Conservation (phyloP, 176 grass and related monocot genomes). For the Triticum urartu region DNA sequence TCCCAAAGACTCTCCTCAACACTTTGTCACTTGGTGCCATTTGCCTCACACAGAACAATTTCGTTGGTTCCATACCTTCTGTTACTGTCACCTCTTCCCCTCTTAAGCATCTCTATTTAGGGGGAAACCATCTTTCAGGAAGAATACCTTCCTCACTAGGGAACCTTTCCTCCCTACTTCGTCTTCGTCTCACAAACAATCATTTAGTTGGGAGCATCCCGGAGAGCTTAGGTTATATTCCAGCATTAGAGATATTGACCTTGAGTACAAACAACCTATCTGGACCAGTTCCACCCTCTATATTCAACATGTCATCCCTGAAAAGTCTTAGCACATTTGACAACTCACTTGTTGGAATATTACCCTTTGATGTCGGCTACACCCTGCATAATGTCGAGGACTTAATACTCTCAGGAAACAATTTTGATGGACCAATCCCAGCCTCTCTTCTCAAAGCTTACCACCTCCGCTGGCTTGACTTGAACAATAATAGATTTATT, state of each 20-base stretch:
- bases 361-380: conserved; percentile 34
- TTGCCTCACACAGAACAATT: conserved; percentile 8
- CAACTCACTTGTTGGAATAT: conserved; percentile 22
- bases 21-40: conserved; percentile 9
- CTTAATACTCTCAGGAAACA: not conserved
- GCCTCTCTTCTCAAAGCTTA: conserved; percentile 27
- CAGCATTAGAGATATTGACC: not conserved
- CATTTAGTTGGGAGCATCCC: conserved; percentile 42
- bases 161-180: conserved; percentile 24
- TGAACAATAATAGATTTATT: too few relatives aligned
- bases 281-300: conserved; percentile 13
- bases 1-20: conserved; percentile 41
- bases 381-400: conserved; percentile 23
- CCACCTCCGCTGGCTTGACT: not conserved
- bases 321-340: not conserved
- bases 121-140: conserved; percentile 21
- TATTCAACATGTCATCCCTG: conserved; percentile 42
- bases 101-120: not conserved
- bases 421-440: conserved; percentile 33
- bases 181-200: conserved; percentile 6
- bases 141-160: conserved; percentile 41
- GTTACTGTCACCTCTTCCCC: not conserved
- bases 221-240: conserved; percentile 20
- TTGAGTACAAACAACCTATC: conserved; percentile 29
- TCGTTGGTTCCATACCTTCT: conserved; percentile 41